Evolutionary conservation across 2,329 filamentous ascomycete species (phyloP), one percentile per base, ranked within the genome.

Genomic region (Exophiala calicioides): DNA sequence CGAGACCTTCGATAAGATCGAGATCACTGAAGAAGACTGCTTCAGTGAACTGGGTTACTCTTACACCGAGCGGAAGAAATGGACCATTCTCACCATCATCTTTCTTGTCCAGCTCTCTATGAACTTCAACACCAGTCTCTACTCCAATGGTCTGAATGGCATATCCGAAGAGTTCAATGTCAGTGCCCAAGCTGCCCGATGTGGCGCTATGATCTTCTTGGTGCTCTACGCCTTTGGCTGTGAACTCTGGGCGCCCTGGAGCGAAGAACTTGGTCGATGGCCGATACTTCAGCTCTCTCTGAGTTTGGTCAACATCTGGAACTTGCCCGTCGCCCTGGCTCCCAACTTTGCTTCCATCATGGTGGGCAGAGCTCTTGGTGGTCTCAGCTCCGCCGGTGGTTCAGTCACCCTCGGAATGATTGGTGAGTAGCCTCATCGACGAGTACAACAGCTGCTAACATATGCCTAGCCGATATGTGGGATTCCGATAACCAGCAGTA

Each of bases 211-310:
- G 69, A 80, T 90, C 53, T 93, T 91, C 69, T 69, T 94, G 29
- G 77, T 93, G 39, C 67, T 83, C 2, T 93, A 94, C 64, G 88
- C 87, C 27, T 90, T 93, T 63, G 88, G 88, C 26, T 93, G 88
- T 64, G 88, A 93, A 66, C 76, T 91, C 0, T 93, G 88, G 88
- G 88, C 88, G 0, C 88, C 88, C 0, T 93, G 88, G 86, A 86
- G 81, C 34, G 88, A 94, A 64, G 88, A 93, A 60, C 74, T 91
- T 38, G 88, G 88, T 15, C 80, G 88, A 38, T 86, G 82, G 72
- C 84, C 84, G 1, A 78, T 93, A 44, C 74, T 91, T 16, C 88
- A 91, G 72, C 68, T 77, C 18, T 86, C 82, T 27, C 69, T 93
- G 43, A 77, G 86, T 54, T 70, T 93, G 8, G 86, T 90, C 65